Evolutionary conservation across 768 basidiomycete species (phyloP).

Genomic region (Pisolithus albus): DNA sequence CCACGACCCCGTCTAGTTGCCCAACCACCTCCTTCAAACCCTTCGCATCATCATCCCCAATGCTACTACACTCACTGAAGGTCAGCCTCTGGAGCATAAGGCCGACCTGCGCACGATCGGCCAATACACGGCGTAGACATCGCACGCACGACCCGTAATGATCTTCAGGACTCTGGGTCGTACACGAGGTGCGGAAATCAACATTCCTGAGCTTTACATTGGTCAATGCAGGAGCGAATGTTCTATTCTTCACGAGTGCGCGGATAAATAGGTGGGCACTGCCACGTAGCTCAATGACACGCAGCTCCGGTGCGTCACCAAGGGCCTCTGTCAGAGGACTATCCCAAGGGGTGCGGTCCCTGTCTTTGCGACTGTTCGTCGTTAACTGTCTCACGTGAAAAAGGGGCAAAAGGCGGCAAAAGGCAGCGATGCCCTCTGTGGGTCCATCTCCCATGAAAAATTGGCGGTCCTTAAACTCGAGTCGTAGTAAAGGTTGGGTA

Average conservation of each 20-base stretch:
- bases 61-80: constrained; percentile 7
- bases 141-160: constrained; percentile 3
- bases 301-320: constrained; percentile 11
- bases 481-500: constrained; percentile 13
- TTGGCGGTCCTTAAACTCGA: constrained; percentile 1
- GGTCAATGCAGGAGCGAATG: constrained; percentile 13
- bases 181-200: constrained; percentile 3
- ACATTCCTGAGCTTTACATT: constrained; percentile 7
- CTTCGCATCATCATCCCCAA: constrained; percentile 2
- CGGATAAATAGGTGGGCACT: constrained; percentile 7
- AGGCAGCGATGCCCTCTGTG: constrained; percentile 6
- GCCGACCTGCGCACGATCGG: constrained; percentile 7
- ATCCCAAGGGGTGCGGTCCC: no score
- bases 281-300: constrained; percentile 7
- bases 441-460: constrained; percentile 3
- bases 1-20: constrained; percentile 15
- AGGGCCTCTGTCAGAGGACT: constrained; percentile 13
- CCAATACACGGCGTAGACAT: constrained; percentile 16
- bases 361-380: no score
- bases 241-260: neutral
- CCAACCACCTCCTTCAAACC: constrained; percentile 3
- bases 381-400: constrained; percentile 7
- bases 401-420: constrained; percentile 13
- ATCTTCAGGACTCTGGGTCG: neutral
- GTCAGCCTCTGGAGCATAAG: constrained; percentile 8